These are phyloP conservation scores for Iberis amara DNA, from an alignment of 441 rosid genomes.

Conservation along the genomic window DNA sequence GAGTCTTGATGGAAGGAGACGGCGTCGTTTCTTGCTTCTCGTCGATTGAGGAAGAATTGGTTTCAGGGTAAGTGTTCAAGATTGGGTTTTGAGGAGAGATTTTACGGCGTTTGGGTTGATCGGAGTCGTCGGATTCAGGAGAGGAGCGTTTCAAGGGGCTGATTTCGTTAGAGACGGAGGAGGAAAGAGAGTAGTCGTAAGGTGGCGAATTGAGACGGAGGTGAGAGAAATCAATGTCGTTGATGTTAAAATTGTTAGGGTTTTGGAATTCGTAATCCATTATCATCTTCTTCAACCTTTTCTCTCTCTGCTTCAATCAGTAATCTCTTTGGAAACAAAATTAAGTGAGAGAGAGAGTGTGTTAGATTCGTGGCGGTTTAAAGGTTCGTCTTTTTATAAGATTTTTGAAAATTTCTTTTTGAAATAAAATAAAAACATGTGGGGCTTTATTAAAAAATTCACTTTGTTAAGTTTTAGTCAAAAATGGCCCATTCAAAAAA, in stretches of 20 bases:
- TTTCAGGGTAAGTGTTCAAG: conserved; percentile 12
- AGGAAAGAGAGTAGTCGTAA: not conserved
- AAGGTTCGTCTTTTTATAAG: too few relatives aligned
- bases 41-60: not conserved
- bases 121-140: conserved; percentile 27
- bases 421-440: too few relatives aligned
- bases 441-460: too few relatives aligned
- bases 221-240: conserved; percentile 31
- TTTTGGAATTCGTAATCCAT: conserved; percentile 1
- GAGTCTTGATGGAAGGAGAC: conserved; percentile 19
- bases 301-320: too few relatives aligned
- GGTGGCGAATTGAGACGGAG: conserved; percentile 29
- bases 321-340: too few relatives aligned
- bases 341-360: too few relatives aligned
- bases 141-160: conserved; percentile 29
- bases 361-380: too few relatives aligned
- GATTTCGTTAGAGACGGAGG: conserved; percentile 16
- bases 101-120: conserved; percentile 27
- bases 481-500: too few relatives aligned
- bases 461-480: too few relatives aligned
- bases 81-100: conserved; percentile 15
- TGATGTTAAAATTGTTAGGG: conserved; percentile 13
- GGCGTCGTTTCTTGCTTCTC: conserved; percentile 7
- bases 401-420: too few relatives aligned
- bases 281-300: too few relatives aligned